Percentiles rank a stretch among this genome's conserved stretches.
These are phyloP conservation scores for Floccularia luteovirens DNA, from an alignment of 768 basidiomycete genomes.

Conservation along the genomic window DNA sequence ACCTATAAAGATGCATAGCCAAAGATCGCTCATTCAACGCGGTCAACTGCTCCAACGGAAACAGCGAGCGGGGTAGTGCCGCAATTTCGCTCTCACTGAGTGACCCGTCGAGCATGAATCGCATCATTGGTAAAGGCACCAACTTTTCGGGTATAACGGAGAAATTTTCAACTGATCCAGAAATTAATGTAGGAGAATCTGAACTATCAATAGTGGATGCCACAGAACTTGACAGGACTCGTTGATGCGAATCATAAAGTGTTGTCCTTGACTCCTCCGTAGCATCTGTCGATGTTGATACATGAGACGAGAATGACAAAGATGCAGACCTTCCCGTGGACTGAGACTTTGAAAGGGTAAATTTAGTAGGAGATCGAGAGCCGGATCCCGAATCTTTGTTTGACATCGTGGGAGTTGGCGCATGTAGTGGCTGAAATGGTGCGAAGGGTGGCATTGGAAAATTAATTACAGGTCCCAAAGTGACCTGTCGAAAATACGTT, in stretches of 20 bases:
- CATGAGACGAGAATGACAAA: constrained; percentile 42
- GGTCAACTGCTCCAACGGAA: constrained; percentile 33
- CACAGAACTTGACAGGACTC: constrained; percentile 24
- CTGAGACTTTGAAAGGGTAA: constrained; percentile 23
- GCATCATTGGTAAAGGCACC: constrained; percentile 18
- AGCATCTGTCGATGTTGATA: constrained; percentile 26
- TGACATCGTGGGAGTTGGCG: constrained; percentile 32
- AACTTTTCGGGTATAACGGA: neutral
- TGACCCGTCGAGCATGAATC: constrained; percentile 40
- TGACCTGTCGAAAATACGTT: constrained; percentile 62
- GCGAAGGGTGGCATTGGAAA: constrained; percentile 68
- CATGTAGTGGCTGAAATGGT: constrained; percentile 49
- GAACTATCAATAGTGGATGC: constrained; percentile 17
- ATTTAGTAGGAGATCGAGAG: constrained; percentile 24
- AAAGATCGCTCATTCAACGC: constrained; percentile 50
- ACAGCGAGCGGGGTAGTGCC: constrained; percentile 24
- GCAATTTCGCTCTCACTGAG: constrained; percentile 32
- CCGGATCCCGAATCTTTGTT: constrained; percentile 27
- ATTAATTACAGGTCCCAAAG: constrained; percentile 48
- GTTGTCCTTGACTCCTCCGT: constrained; percentile 15
- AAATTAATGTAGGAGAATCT: constrained; percentile 8
- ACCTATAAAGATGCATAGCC: constrained; percentile 63
- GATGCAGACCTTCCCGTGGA: constrained; percentile 36
- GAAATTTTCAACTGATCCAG: neutral
- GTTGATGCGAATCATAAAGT: constrained; percentile 14